phyloP scores from a whole-genome alignment of 2,329 filamentous ascomycete genomes.

The Shiraia sp. region DNA sequence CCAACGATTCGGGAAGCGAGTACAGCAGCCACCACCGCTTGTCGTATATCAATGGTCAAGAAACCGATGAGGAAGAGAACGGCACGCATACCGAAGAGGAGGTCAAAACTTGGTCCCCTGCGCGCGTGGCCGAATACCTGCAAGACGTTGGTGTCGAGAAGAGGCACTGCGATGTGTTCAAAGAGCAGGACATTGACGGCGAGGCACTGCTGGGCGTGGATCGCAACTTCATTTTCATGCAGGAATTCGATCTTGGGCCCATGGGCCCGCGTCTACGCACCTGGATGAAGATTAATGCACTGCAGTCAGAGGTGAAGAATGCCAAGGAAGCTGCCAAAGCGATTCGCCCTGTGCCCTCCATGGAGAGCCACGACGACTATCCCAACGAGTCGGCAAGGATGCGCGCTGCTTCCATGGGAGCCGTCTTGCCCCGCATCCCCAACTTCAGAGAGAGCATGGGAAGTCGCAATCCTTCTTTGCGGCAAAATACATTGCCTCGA shows the following conservation, averaged over 20 bases:
- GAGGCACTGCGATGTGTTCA: conserved; percentile 90
- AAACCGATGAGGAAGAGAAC: conserved; percentile 92
- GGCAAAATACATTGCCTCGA: conserved; percentile 32
- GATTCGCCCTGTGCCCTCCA: conserved; percentile 42
- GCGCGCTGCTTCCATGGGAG: conserved; percentile 50
- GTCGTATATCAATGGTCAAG: conserved; percentile 91
- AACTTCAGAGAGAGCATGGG: conserved; percentile 40
- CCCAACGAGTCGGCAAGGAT: conserved; percentile 50
- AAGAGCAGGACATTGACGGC: conserved; percentile 93
- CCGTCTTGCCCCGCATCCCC: conserved; percentile 45
- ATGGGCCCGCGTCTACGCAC: conserved; percentile 89
- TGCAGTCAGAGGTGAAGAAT: conserved; percentile 83
- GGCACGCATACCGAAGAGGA: conserved; percentile 69
- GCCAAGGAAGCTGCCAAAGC: conserved; percentile 47
- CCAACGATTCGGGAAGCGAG: conserved; percentile 82
- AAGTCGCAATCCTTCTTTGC: conserved; percentile 26
- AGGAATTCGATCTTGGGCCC: conserved; percentile 90
- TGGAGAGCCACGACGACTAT: conserved; percentile 23
- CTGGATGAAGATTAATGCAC: conserved; percentile 92
- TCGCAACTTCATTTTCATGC: conserved; percentile 91
- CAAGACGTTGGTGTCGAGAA: conserved; percentile 84
- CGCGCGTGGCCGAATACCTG: conserved; percentile 85
- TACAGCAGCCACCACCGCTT: conserved; percentile 83
- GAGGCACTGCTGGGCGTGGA: conserved; percentile 95
- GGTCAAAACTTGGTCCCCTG: conserved; percentile 77